These are phyloP conservation scores for Coemansia sp. DNA, from an alignment of 192 early-diverging fungal genomes.

Conservation along the genomic window DNA sequence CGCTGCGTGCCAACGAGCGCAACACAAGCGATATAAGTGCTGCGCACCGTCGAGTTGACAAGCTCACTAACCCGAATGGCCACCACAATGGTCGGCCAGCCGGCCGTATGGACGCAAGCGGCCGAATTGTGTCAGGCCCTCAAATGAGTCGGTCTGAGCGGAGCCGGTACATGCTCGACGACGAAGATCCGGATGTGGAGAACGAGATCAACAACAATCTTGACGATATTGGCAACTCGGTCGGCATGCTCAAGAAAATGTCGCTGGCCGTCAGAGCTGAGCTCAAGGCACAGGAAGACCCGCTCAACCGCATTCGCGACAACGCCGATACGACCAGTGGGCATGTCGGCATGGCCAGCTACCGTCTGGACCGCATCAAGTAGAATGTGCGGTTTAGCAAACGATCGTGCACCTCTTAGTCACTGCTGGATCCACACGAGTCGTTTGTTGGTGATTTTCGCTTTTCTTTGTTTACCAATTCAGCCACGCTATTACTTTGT, in stretches of 20 bases:
- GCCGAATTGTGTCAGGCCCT: constrained; percentile 43
- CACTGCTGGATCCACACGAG: too few species aligned
- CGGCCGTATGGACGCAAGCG: constrained; percentile 47
- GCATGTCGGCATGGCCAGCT: constrained; percentile 44
- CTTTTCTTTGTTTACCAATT: background rate
- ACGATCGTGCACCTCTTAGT: too few species aligned
- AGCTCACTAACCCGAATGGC: constrained; percentile 31
- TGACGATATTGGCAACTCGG: constrained; percentile 56
- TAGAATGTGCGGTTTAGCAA: constrained; percentile 2
- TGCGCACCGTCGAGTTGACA: constrained; percentile 59
- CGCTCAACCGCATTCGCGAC: constrained; percentile 50
- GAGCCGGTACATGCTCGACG: constrained; percentile 66
- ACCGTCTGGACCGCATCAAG: constrained; percentile 41
- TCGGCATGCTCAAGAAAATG: constrained; percentile 60
- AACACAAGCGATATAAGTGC: constrained; percentile 59
- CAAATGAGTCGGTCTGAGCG: constrained; percentile 50
- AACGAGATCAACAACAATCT: constrained; percentile 70
- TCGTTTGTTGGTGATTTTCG: background rate
- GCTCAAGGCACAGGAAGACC: constrained; percentile 62
- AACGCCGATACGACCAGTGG: constrained; percentile 56
- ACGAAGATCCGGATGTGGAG: constrained; percentile 67
- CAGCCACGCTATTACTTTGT: background rate
- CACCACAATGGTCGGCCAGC: constrained; percentile 13
- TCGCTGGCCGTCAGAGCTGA: constrained; percentile 60
- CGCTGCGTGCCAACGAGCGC: constrained; percentile 44